Evolutionary conservation across 208 protist genomes (phyloP).

Genomic region (Acanthamoeba castellanii): DNA sequence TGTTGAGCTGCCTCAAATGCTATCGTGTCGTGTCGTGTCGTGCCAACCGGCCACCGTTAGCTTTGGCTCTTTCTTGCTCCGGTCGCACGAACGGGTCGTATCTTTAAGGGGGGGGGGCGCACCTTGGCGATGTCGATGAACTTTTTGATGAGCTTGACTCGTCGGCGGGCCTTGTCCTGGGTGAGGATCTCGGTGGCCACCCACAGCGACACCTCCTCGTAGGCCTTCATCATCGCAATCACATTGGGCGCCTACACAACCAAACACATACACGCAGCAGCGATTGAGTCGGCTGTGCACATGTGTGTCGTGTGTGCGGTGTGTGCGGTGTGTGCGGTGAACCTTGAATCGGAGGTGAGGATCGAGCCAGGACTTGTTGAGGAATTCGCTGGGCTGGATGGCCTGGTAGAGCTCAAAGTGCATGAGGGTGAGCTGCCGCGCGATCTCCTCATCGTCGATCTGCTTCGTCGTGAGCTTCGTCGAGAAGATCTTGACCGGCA

Average conservation of each 20-base stretch:
- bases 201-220: slow-evolving; percentile 85
- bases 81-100: too few species aligned
- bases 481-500: slow-evolving; percentile 83
- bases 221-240: slow-evolving; percentile 85
- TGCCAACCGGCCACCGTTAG: neutral
- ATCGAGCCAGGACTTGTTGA: slow-evolving; percentile 87
- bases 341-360: slow-evolving; percentile 75
- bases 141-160: slow-evolving; percentile 79
- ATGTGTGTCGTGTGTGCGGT: neutral
- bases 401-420: slow-evolving; percentile 34
- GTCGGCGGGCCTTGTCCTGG: slow-evolving; percentile 50
- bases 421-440: slow-evolving; percentile 56
- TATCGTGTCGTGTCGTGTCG: neutral
- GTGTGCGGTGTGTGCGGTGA: neutral
- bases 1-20: slow-evolving; percentile 33
- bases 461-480: slow-evolving; percentile 73
- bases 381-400: slow-evolving; percentile 77
- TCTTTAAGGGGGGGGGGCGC: neutral
- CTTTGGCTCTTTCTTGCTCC: too few species aligned
- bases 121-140: slow-evolving; percentile 85
- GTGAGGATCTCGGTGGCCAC: slow-evolving; percentile 82
- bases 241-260: slow-evolving; percentile 78
- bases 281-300: too few species aligned
- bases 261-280: neutral
- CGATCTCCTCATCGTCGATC: slow-evolving; percentile 79